Percentiles rank a stretch among this genome's conserved stretches.
phyloP scores from a whole-genome alignment of 2,329 filamentous ascomycete species.

The Mycosphaerelloides madeirae region DNA sequence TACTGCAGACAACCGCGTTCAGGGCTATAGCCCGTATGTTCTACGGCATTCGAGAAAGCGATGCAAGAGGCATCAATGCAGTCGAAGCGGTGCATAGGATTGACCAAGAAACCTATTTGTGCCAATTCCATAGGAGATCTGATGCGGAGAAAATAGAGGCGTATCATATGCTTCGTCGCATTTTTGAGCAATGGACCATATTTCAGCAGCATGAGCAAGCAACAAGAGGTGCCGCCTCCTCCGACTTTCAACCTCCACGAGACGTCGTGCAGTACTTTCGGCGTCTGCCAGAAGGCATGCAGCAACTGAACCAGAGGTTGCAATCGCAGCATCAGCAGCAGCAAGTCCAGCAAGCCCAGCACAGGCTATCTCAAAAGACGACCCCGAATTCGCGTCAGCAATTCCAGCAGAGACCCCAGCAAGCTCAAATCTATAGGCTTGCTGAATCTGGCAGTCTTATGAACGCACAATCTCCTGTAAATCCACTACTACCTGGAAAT shows the following conservation, averaged over 20 bases:
- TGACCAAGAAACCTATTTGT: slow-evolving; percentile 17
- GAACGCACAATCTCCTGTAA: not conserved
- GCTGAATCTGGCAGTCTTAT: not conserved
- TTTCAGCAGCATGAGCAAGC: not conserved
- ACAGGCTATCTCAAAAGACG: not conserved
- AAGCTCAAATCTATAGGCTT: not conserved
- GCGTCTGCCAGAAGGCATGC: slow-evolving; percentile 1
- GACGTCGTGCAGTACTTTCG: slow-evolving; percentile 9
- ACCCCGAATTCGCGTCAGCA: not conserved
- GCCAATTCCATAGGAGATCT: slow-evolving; percentile 12
- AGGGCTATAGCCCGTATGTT: slow-evolving; percentile 45
- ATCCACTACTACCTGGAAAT: not conserved
- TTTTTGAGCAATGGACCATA: slow-evolving; percentile 11
- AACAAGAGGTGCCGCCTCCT: not conserved
- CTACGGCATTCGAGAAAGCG: slow-evolving; percentile 31
- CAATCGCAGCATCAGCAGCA: slow-evolving; percentile 8
- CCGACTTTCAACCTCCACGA: slow-evolving; percentile 2
- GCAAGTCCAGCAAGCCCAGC: not conserved
- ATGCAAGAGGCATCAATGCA: slow-evolving; percentile 10
- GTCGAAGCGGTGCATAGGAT: slow-evolving; percentile 19
- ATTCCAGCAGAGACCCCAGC: slow-evolving; percentile 3
- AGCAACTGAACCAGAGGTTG: too few species aligned
- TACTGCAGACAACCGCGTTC: slow-evolving; percentile 54
- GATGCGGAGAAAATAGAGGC: slow-evolving; percentile 12
- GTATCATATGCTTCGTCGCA: slow-evolving; percentile 6